Evolutionary conservation across 2,329 filamentous ascomycete species (phyloP).

Genomic region (Lasiodiplodia sp.): DNA sequence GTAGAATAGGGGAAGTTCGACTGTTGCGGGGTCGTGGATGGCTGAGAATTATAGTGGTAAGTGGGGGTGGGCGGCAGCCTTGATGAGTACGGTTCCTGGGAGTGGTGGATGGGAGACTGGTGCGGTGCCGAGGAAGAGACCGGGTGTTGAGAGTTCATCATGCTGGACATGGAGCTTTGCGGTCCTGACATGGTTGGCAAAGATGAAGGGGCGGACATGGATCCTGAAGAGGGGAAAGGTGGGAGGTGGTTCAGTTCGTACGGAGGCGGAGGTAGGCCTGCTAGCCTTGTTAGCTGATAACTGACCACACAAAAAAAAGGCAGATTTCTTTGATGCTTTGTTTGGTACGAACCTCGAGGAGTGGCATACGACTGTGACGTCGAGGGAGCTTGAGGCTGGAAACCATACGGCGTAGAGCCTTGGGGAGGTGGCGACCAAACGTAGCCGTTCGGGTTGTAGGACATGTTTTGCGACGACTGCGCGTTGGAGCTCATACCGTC

Average conservation of each 20-base stretch:
- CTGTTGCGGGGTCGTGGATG: constrained; percentile 59
- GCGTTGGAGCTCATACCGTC: constrained; percentile 65
- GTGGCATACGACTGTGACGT: constrained; percentile 40
- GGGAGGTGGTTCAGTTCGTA: constrained; percentile 72
- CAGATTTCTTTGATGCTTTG: constrained; percentile 24
- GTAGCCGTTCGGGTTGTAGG: constrained; percentile 69
- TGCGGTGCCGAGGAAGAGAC: constrained; percentile 47
- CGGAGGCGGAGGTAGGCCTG: constrained; percentile 70
- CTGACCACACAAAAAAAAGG: background rate
- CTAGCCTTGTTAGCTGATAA: constrained; percentile 38
- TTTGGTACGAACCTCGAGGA: constrained; percentile 53
- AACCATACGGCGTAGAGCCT: constrained; percentile 64
- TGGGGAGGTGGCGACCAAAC: constrained; percentile 64
- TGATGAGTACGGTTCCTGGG: constrained; percentile 63
- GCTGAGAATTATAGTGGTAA: constrained; percentile 66
- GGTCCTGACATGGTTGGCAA: constrained; percentile 55
- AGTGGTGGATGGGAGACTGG: constrained; percentile 61
- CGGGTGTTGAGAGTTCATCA: constrained; percentile 56
- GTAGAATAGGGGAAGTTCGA: constrained; percentile 57
- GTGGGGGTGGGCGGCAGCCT: constrained; percentile 66
- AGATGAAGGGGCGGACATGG: constrained; percentile 62
- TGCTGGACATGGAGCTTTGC: constrained; percentile 54
- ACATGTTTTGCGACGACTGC: constrained; percentile 63
- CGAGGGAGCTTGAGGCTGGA: constrained; percentile 45
- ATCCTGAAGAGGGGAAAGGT: constrained; percentile 66